Evolutionary conservation across 805 yeast genomes (phyloP).

Genomic region (Priceomyces fermenticarens): DNA sequence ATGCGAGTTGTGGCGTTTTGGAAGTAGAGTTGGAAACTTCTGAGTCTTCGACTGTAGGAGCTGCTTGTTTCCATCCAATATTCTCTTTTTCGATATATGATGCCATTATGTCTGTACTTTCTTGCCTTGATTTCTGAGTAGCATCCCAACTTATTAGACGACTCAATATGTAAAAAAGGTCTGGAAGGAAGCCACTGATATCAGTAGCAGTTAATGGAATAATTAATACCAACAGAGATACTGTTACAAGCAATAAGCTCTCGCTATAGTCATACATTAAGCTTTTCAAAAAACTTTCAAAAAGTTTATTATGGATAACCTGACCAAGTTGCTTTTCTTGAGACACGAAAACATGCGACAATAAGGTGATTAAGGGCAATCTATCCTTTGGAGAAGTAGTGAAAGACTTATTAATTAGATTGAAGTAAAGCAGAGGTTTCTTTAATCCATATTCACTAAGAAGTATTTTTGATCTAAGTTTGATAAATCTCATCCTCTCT

Average conservation of each 20-base stretch:
- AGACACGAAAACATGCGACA: conserved; percentile 30
- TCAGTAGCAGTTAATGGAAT: conserved; percentile 43
- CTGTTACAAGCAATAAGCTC: conserved; percentile 34
- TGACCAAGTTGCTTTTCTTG: conserved; percentile 21
- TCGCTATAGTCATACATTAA: conserved; percentile 41
- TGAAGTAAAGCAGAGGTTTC: conserved; percentile 34
- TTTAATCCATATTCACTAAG: conserved; percentile 42
- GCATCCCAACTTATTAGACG: conserved; percentile 32
- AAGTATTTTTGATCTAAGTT: conserved; percentile 39
- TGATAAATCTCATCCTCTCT: conserved; percentile 50
- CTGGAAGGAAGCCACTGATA: conserved; percentile 32
- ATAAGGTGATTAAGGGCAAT: conserved; percentile 34
- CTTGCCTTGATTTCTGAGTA: conserved; percentile 9
- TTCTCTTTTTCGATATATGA: conserved; percentile 7
- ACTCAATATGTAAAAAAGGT: conserved; percentile 42
- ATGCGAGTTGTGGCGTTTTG: conserved; percentile 9
- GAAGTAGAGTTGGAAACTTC: not conserved
- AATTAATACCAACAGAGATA: conserved; percentile 28
- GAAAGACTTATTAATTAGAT: conserved; percentile 34
- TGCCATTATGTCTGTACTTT: conserved; percentile 8
- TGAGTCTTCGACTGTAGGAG: conserved; percentile 8
- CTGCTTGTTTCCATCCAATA: conserved; percentile 17
- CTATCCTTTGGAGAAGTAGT: conserved; percentile 26
- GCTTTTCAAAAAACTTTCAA: conserved; percentile 35
- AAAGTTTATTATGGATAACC: conserved; percentile 33